A percentile compares a stretch with the other conserved stretches of the same genome.
These are phyloP conservation scores for Westerdykella sp. DNA, from an alignment of 2,329 filamentous ascomycete genomes.

Conservation along the genomic window DNA sequence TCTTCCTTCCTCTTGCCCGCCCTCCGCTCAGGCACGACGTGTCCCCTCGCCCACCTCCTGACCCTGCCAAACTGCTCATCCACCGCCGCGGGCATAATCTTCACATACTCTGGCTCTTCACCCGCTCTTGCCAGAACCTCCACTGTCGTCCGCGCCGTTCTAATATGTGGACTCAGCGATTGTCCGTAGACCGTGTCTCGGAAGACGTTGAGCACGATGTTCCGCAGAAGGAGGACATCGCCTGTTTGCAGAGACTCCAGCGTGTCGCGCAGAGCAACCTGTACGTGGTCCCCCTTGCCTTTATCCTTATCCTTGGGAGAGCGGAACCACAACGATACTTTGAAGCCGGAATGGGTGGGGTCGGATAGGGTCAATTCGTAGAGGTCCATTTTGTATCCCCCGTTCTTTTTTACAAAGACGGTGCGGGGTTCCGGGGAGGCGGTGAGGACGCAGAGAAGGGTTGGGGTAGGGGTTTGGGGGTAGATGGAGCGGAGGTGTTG, in stretches of 20 bases:
- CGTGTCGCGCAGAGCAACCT: conserved; percentile 36
- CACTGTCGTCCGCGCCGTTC: conserved; percentile 59
- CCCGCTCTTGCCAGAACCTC: conserved; percentile 57
- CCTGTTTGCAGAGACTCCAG: conserved; percentile 53
- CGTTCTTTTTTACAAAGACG: conserved; percentile 59
- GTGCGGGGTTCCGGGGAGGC: conserved; percentile 61
- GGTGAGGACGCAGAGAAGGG: conserved; percentile 74
- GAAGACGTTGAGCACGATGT: conserved; percentile 73
- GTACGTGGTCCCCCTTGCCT: conserved; percentile 7
- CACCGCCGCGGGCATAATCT: conserved; percentile 43
- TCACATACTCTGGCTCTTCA: conserved; percentile 46
- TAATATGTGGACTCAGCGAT: conserved; percentile 66
- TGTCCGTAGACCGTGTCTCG: conserved; percentile 75
- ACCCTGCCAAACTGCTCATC: conserved; percentile 60
- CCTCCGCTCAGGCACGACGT: conserved; percentile 47
- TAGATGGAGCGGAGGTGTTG: conserved; percentile 58
- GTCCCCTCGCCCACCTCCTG: conserved; percentile 67
- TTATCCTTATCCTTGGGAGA: conserved; percentile 2
- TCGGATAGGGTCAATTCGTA: conserved; percentile 58
- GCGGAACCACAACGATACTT: conserved; percentile 75
- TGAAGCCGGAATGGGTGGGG: conserved; percentile 74
- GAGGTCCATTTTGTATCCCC: conserved; percentile 45
- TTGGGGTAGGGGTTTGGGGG: conserved; percentile 76
- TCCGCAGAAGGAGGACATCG: conserved; percentile 73
- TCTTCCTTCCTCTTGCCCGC: conserved; percentile 18